These are phyloP conservation scores for Pseudonectria buxi DNA, from an alignment of 2,329 filamentous ascomycete species.

Conservation along the genomic window DNA sequence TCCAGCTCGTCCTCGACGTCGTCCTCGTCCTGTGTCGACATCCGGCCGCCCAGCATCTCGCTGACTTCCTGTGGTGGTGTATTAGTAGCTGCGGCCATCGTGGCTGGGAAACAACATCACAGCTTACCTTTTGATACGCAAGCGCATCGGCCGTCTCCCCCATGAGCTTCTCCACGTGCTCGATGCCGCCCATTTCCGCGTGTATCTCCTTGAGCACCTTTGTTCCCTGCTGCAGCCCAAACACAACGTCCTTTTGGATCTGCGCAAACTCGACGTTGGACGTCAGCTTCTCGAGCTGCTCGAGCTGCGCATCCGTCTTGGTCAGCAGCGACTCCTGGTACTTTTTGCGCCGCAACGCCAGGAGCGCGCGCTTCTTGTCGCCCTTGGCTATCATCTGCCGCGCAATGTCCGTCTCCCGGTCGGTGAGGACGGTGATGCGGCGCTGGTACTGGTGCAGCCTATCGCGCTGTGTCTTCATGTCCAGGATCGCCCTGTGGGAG, in stretches of 20 bases:
- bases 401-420: constrained; percentile 81
- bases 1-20: constrained; percentile 95
- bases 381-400: constrained; percentile 72
- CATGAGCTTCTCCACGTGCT: constrained; percentile 91
- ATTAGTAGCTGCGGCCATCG: constrained; percentile 5
- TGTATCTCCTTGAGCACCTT: constrained; percentile 86
- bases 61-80: constrained; percentile 65
- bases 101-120: background rate
- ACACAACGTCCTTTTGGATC: constrained; percentile 94
- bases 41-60: constrained; percentile 79
- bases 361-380: constrained; percentile 73
- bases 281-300: constrained; percentile 83
- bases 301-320: constrained; percentile 91
- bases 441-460: constrained; percentile 94
- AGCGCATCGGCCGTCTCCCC: constrained; percentile 85
- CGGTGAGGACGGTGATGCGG: constrained; percentile 77
- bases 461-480: constrained; percentile 96
- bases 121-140: constrained; percentile 75
- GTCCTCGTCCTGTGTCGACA: constrained; percentile 93
- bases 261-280: constrained; percentile 89
- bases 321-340: constrained; percentile 86
- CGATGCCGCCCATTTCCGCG: constrained; percentile 89
- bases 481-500: constrained; percentile 76
- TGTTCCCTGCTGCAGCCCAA: constrained; percentile 86
- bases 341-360: constrained; percentile 90